Base-by-base conservation (phyloP, 179 eudicot genomes). In the Nepenthes alata region DNA sequence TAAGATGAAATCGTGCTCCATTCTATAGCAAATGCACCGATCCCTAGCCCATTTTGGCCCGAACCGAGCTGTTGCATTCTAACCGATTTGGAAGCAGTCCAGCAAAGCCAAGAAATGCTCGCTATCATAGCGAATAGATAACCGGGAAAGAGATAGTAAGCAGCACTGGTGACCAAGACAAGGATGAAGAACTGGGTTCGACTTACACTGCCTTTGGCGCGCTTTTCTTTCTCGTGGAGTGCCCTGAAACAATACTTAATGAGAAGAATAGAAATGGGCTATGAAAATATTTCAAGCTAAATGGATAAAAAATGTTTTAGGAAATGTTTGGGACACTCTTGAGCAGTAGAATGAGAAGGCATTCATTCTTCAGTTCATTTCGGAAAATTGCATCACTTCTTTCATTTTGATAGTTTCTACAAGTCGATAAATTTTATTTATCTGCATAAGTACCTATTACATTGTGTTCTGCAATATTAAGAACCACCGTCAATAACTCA, bases 121-220 rank as follows among this genome's bases (percentile, higher is more conserved):
- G 77, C 67, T 49, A 79, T 5, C 64, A 71, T 50, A 6, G 49
- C 56, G 45, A 73, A 63, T n/a, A 79, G 67, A 61, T 54, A 79
- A 47, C 74, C 76, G 0, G 84, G 84, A 3, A 77, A 57, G 9
- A 61, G 38, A 36, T 69, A 71, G 56, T 80, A 80, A 14, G 68
- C 52, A n/a, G 71, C 74, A 45, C 70, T 67, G 44, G 52, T 35
- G 6, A 71, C 53, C 15, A 74, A 62, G 62, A 66, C 15, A 2
- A 80, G 63, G 53, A 80, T 60, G 74, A 80, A 80, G 65, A 77
- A 77, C 35, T 77, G 84, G 37, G 67, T 76, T 56, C 81, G 57
- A 3, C 76, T 80, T 4, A 67, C 37, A 6, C 70, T 65, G 6
- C 77, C 74, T 62, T 68, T 80, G 2, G 70, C 67, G 37, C 81